phyloP scores from a whole-genome alignment of 129 eudicot species.

The Artemisia annua region DNA sequence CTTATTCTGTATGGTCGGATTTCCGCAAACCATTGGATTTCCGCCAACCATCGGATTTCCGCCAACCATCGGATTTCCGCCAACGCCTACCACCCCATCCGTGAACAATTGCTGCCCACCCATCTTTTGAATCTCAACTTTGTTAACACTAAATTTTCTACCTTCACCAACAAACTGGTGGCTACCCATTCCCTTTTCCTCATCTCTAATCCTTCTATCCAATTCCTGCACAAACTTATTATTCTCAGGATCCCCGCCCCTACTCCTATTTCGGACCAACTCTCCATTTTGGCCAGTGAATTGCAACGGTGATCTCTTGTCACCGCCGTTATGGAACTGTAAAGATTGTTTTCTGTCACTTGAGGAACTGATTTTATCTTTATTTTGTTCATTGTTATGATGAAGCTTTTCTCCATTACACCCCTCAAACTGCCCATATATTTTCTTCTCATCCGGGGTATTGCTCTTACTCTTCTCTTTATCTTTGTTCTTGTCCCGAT shows the following conservation, averaged over 20 bases:
- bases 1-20: conserved; percentile 25
- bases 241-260: conserved; percentile 37
- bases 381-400: conserved; percentile 32
- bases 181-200: conserved; percentile 55
- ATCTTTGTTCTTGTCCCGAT: conserved; percentile 61
- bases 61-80: conserved; percentile 23
- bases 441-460: conserved; percentile 42
- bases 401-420: conserved; percentile 40
- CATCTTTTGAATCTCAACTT: conserved; percentile 27
- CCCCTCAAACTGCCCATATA: conserved; percentile 31
- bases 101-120: conserved; percentile 31
- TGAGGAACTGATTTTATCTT: conserved; percentile 25
- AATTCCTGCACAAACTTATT: conserved; percentile 53
- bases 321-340: conserved; percentile 3
- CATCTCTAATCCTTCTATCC: conserved; percentile 56
- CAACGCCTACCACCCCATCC: conserved; percentile 25
- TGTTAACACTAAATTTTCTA: conserved; percentile 33
- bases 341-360: conserved; percentile 25
- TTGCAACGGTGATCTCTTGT: neutral
- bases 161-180: conserved; percentile 47
- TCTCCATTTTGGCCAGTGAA: conserved; percentile 43
- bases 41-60: conserved; percentile 14
- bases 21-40: conserved; percentile 20
- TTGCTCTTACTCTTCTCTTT: conserved; percentile 51
- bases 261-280: conserved; percentile 27